Base-by-base conservation (phyloP, 2,329 filamentous ascomycete species). In the Ophiostoma sp. region DNA sequence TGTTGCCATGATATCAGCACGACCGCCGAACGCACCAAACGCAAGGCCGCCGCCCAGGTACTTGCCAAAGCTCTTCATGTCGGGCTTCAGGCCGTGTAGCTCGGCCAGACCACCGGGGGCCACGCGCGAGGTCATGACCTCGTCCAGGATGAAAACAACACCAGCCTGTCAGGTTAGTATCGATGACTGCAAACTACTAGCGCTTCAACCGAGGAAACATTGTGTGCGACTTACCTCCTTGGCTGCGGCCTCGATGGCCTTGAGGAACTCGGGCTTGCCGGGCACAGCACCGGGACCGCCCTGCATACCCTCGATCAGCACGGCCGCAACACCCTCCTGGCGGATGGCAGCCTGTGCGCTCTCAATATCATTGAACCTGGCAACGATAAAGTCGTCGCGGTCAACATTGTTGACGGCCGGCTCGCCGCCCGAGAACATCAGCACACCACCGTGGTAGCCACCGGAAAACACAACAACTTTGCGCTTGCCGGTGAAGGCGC, bases 41-140 rank as follows among this genome's bases (percentile, higher is more conserved):
- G 81, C 78, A 73, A 87, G 79, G 0, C 85, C 85, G 8, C 85
- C 85, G 4, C 84, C 85, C 2, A 87, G 75, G 70, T 81, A 87
- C 73, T 88, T 88, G 0, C 86, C 85, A 4, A 87, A 71, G 0
- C 82, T 84, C 44, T 80, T 82, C 41, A 87, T 72, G 73, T 86
- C 84, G 0, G 83, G 71, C 2, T 69, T 81, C 86, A 71, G 87
- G 76, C 85, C 87, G 0, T 85, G 87, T 0, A 84, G 81, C 71
- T 87, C 84, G 0, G 77, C 79, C 2, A 85, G 75, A 0, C 87
- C 86, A n/a, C 80, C 78, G 4, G 77, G 77, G n/a, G 79, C 75
- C 40, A 90, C 77, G 2, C 88, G 81, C 4, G 85, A 88, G 0
- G 88, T 89, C 82, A 90, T 88, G 12, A 91, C 88, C 76, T 91